Base-by-base conservation (phyloP, 768 basidiomycete species). In the Royoungia palumana region DNA sequence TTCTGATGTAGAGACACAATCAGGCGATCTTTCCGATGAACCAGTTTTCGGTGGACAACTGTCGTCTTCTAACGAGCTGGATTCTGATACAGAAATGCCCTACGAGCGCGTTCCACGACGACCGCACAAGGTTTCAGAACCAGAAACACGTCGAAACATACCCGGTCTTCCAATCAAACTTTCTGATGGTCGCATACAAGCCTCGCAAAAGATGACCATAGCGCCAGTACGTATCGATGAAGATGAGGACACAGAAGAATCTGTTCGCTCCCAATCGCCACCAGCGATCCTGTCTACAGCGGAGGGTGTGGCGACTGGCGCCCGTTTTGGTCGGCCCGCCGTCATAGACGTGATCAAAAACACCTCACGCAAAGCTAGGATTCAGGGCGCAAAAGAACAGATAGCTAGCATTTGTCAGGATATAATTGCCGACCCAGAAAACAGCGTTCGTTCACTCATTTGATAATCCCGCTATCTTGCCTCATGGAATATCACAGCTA, bases 331-430 rank as follows among this genome's bases (percentile, higher is more conserved):
- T n/a, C 80, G 91, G 22, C 79, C 78, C 16, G 87, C 90, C 5
- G 82, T 95, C 12, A 69, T 80, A 25, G 84, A 87, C 54, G 75
- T 94, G 38, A 72, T 95, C 34, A 69, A 72, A 35, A 85, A 78
- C 51, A 76, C 75, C 57, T 85, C 88, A 20, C 79, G 85, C 51
- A 79, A 77, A 55, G 75, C 73, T 42, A 76, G 85, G 45, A 72
- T 96, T 55, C 82, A 83, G 56, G 74, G 75, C 35, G 94, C 94
- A 13, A 92, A 95, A 59, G 93, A 96, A 62, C 94, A 98, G 70
- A 90, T 98, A 53, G 96, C 94, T 1, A 75, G 78, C 24, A 82
- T 97, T 27, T 96, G 94, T 64, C 92, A 96, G 62, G 95, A 97
- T 59, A 89, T 98, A 46, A 72, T 96, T 41, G 80, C 88, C 20